These are phyloP conservation scores for Penicillium antarcticum DNA, from an alignment of 495 filamentous ascomycete genomes.

Conservation along the genomic window DNA sequence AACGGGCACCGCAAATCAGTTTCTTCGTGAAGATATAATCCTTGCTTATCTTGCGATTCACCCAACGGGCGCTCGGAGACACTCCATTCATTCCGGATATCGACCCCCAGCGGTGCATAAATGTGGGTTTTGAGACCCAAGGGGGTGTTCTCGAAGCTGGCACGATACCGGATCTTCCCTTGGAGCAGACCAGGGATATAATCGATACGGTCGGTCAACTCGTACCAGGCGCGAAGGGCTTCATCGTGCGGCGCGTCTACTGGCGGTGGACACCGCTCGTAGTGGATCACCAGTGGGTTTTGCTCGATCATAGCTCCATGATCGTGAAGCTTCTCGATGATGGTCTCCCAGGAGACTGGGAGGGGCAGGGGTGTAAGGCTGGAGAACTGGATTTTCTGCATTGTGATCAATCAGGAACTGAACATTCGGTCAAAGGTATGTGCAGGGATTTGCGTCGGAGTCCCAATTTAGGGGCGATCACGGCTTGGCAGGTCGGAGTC, in stretches of 20 bases:
- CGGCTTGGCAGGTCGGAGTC: too few species aligned
- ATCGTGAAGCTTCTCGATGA: slow-evolving; percentile 61
- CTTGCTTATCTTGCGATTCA: background rate
- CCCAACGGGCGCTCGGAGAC: background rate
- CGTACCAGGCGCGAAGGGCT: slow-evolving; percentile 59
- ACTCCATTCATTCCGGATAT: slow-evolving; percentile 69
- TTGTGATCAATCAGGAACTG: slow-evolving; percentile 1
- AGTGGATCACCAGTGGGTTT: slow-evolving; percentile 70
- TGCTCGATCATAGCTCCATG: slow-evolving; percentile 72
- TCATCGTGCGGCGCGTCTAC: slow-evolving; percentile 57
- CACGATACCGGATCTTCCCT: slow-evolving; percentile 63
- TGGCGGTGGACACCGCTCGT: slow-evolving; percentile 58
- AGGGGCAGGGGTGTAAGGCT: slow-evolving; percentile 64
- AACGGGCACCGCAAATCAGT: slow-evolving; percentile 6
- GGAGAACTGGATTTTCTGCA: slow-evolving; percentile 51
- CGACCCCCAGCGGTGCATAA: slow-evolving; percentile 61
- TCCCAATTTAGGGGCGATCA: too few species aligned
- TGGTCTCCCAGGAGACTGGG: slow-evolving; percentile 56
- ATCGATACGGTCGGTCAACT: slow-evolving; percentile 53
- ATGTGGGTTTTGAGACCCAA: slow-evolving; percentile 68
- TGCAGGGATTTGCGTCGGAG: too few species aligned
- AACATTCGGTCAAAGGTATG: too few species aligned
- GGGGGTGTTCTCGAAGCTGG: slow-evolving; percentile 64
- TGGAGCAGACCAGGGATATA: slow-evolving; percentile 61
- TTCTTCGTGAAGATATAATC: slow-evolving; percentile 5